These are phyloP conservation scores for Cordia subcordata DNA, from an alignment of 257 asterid genomes.

Conservation along the genomic window DNA sequence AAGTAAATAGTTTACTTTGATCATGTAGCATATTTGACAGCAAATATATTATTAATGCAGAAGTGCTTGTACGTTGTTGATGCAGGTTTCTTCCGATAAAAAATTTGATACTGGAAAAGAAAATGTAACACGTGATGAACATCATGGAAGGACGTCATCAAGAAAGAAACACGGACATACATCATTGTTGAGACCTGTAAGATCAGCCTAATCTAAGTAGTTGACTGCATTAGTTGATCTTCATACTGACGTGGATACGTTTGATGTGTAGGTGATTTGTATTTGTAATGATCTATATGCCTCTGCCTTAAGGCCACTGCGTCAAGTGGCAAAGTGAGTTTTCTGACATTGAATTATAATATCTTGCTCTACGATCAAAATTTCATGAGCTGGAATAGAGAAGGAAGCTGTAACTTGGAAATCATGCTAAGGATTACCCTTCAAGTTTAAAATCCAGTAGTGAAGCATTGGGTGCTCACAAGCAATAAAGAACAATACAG, in stretches of 20 bases:
- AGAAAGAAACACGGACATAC: constrained; percentile 54
- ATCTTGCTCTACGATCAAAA: constrained; percentile 3
- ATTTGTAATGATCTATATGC: constrained; percentile 94
- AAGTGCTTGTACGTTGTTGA: constrained; percentile 14
- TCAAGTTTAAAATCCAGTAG: too few species aligned
- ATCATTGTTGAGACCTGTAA: constrained; percentile 79
- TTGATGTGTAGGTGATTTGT: constrained; percentile 69
- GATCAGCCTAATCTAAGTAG: constrained; percentile 23
- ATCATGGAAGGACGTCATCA: constrained; percentile 49
- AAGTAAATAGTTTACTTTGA: too few species aligned
- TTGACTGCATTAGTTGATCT: constrained; percentile 14
- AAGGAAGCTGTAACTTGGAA: background rate
- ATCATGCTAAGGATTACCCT: too few species aligned
- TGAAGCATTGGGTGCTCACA: too few species aligned
- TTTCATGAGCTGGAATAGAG: constrained; percentile 10
- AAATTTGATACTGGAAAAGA: constrained; percentile 65
- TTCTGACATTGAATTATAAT: background rate
- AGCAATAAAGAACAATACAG: too few species aligned
- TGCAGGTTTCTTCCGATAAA: constrained; percentile 80
- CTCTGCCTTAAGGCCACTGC: constrained; percentile 87
- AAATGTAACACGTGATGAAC: constrained; percentile 47
- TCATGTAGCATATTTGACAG: background rate
- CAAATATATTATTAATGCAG: constrained; percentile 1
- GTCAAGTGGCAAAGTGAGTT: constrained; percentile 96
- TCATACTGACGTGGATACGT: constrained; percentile 26